Base-by-base conservation (phyloP, 2,329 filamentous ascomycete species). In the Sporothrix euskadiensis region DNA sequence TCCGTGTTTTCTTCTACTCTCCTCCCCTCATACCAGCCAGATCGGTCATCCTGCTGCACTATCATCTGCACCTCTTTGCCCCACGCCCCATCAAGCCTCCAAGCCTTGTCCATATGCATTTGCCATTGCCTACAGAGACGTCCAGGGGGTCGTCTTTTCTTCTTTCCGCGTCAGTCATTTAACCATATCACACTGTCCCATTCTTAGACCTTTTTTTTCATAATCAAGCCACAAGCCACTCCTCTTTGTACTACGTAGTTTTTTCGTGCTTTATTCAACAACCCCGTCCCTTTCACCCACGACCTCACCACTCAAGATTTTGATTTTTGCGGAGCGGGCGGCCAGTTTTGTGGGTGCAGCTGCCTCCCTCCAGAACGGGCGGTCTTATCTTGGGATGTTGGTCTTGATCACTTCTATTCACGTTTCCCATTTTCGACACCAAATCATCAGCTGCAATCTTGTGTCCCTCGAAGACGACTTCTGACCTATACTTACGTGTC, bases 201-300 rank as follows among this genome's bases (percentile, higher is more conserved):
- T 47, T 70, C 35, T 70, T 52, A 57, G 52, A 22, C 54, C 9
- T 61, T 54, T 32, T 35, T 35, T 59, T 59, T 49, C 54, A 61
- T 32, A n/a, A 41, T 44, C 54, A 71, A 47, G 54, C 54, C 54
- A 71, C 69, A 61, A 61, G 26, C 54, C 68, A 57, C 47, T 69
- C n/a, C 35, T 35, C 35, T 35, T 35, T 35, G 35, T 35, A 35
- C 35, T 52, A 7, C n/a, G 49, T 26, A 26, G 26, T 2, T 61
- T 16, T 49, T 47, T 49, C 32, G 6, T 49, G 10, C 14, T 32
- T 54, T 54, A 32, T 54, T 49, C 44, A 32, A n/a, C 47, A n/a
- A 14, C 9, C 12, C 35, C 35, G 14, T 70, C 22, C 66, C 32
- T 14, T 70, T n/a, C 35, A 30, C 14, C 52, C 35, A 57, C 35